Percentiles rank a stretch among this genome's conserved stretches.
phyloP scores from a whole-genome alignment of 306 rosid species.

The Castanospermum australe region DNA sequence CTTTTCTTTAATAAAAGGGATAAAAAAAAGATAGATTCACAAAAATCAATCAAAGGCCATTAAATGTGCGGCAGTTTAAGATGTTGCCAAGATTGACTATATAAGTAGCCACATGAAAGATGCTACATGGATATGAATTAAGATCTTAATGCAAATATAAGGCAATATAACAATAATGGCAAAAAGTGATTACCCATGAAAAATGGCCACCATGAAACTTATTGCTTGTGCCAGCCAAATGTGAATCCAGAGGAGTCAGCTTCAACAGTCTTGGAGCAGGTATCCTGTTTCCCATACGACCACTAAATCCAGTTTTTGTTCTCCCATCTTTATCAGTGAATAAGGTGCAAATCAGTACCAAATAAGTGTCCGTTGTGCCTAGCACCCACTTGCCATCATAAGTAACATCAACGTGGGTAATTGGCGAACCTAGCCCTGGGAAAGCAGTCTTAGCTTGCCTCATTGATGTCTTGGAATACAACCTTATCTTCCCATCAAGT shows the following conservation, averaged over 20 bases:
- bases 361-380: slow-evolving; percentile 79
- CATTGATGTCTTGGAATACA: slow-evolving; percentile 87
- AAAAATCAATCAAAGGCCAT: slow-evolving; percentile 1
- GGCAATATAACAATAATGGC: background rate
- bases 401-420: slow-evolving; percentile 86
- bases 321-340: slow-evolving; percentile 90
- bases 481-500: slow-evolving; percentile 80
- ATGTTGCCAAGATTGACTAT: background rate
- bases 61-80: background rate
- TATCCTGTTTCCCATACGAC: slow-evolving; percentile 85
- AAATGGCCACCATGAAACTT: slow-evolving; percentile 90
- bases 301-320: slow-evolving; percentile 82
- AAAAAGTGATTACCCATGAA: slow-evolving; percentile 74
- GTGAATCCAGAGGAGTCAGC: slow-evolving; percentile 86
- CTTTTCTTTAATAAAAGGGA: background rate
- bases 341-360: slow-evolving; percentile 80
- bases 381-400: slow-evolving; percentile 90
- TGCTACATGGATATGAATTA: background rate
- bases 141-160: background rate
- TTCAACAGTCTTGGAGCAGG: slow-evolving; percentile 89
- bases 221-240: slow-evolving; percentile 78
- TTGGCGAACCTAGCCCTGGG: slow-evolving; percentile 83
- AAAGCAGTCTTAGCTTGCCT: slow-evolving; percentile 93
- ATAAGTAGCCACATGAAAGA: background rate
- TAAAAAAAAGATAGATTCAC: background rate